Percentiles rank a stretch among this genome's conserved stretches.
phyloP scores from a whole-genome alignment of 2,329 filamentous ascomycete genomes.

The Ceratocystis cacaofunesta region DNA sequence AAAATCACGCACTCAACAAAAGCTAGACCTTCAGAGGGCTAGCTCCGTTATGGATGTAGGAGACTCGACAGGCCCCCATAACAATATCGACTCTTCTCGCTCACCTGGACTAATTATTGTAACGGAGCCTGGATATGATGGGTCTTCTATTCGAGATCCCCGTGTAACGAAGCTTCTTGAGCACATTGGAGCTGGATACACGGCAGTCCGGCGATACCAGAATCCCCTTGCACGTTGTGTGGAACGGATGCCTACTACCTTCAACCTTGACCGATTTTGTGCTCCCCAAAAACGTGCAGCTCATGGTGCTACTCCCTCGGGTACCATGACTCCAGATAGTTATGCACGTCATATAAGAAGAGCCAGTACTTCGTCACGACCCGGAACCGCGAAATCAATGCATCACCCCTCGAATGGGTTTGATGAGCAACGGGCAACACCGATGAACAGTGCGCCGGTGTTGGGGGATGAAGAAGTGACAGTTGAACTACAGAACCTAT shows the following conservation, averaged over 20 bases:
- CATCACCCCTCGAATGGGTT: slow-evolving; percentile 20
- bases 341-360: slow-evolving; percentile 1
- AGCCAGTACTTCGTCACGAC: slow-evolving; percentile 24
- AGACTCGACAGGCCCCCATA: slow-evolving; percentile 18
- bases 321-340: not conserved
- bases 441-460: not conserved
- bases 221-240: slow-evolving; percentile 54
- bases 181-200: slow-evolving; percentile 55
- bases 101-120: slow-evolving; percentile 35
- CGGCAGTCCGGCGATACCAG: slow-evolving; percentile 57
- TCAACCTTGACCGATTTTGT: not conserved
- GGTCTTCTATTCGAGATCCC: slow-evolving; percentile 38
- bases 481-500: slow-evolving; percentile 40
- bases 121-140: slow-evolving; percentile 38
- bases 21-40: slow-evolving; percentile 58
- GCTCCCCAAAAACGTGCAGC: not conserved
- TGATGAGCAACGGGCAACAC: slow-evolving; percentile 6
- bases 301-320: not conserved
- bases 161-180: slow-evolving; percentile 51
- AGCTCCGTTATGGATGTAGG: slow-evolving; percentile 54
- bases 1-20: slow-evolving; percentile 57
- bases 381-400: slow-evolving; percentile 25
- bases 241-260: slow-evolving; percentile 24
- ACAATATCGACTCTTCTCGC: slow-evolving; percentile 27
- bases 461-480: slow-evolving; percentile 37